Conservation (phyloP, 345 rosid genomes). For the Turnera subulata region DNA sequence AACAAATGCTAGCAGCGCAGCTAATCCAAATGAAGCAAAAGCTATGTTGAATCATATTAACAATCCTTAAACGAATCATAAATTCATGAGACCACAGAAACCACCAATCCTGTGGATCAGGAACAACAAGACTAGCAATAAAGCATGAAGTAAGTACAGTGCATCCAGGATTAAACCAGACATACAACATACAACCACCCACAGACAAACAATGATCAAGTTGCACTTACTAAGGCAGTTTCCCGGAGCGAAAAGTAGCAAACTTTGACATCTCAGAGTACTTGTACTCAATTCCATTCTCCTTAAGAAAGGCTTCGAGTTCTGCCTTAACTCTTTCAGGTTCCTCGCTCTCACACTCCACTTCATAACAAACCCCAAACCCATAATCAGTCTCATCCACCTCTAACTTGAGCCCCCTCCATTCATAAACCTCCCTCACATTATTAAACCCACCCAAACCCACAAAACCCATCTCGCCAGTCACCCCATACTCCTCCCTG, state of each 20-base stretch:
- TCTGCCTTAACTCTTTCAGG: slow-evolving; percentile 61
- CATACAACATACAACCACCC: too few species aligned
- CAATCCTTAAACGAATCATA: too few species aligned
- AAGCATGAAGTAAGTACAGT: too few species aligned
- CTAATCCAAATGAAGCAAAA: too few species aligned
- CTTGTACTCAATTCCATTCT: slow-evolving; percentile 46
- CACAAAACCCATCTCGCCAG: slow-evolving; percentile 40
- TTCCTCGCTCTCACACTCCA: slow-evolving; percentile 75
- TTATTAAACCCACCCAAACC: slow-evolving; percentile 89
- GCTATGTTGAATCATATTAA: too few species aligned
- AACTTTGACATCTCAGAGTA: slow-evolving; percentile 74
- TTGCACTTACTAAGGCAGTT: slow-evolving; percentile 45
- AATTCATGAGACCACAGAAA: too few species aligned
- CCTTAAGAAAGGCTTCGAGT: slow-evolving; percentile 58
- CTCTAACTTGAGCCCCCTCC: slow-evolving; percentile 72
- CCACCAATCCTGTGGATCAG: too few species aligned
- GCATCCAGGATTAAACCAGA: too few species aligned
- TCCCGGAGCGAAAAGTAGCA: slow-evolving; percentile 67
- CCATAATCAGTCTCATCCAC: slow-evolving; percentile 75
- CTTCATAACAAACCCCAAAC: slow-evolving; percentile 68
- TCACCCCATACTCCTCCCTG: slow-evolving; percentile 60
- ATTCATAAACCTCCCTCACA: slow-evolving; percentile 54
- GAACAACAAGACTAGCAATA: too few species aligned
- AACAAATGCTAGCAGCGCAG: too few species aligned
- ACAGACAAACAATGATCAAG: background rate